Evolutionary conservation across 805 yeast genomes (phyloP), one percentile per base, ranked within the genome.

Genomic region (Barnettozyma sp.): DNA sequence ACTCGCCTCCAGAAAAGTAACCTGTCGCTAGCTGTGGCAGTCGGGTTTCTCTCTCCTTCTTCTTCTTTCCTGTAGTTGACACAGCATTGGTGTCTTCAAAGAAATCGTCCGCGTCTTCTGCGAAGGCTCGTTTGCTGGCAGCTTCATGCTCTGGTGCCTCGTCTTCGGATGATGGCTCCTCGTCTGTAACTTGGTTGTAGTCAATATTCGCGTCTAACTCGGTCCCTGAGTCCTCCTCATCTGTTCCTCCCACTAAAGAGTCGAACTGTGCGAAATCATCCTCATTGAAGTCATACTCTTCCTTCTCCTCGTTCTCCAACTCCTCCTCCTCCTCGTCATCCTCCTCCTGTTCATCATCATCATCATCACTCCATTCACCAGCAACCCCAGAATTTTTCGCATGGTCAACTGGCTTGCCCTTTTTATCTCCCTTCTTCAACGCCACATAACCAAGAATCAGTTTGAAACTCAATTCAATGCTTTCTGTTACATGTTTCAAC

Each of bases 1-100:
- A 78, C 3, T 86, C 52, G 12, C 82, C 95, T 5, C 86, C 94
- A 5, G 96, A 86, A 41, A 71, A 72, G 58, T 84, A 92, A 5
- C 98, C 98, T 1, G 74, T 63, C 35, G 80, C 77, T 34, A 87
- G 64, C 30, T 73, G 77, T 1, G 96, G 95, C 11, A 86, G 66
- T 13, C 62, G 57, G 34, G 52, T 41, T 33, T 60, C 50, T 12
- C 54, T 47, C 22, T 40, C 43, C n/a, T 55, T 60, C 47, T 44
- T 68, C 71, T 39, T 42, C 36, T 40, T 47, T 27, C 50, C 43
- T 21, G 46, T 51, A 33, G 42, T 48, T 29, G 48, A 25, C 12
- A 24, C 21, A 15, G 28, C 21, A 18, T 43, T 45, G n/a, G n/a
- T n/a, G 11, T 56, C 64, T 46, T 67, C 69, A 34, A 66, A 67